Conservation (phyloP, 495 filamentous ascomycete species). For the Aspergillus panamensis region DNA sequence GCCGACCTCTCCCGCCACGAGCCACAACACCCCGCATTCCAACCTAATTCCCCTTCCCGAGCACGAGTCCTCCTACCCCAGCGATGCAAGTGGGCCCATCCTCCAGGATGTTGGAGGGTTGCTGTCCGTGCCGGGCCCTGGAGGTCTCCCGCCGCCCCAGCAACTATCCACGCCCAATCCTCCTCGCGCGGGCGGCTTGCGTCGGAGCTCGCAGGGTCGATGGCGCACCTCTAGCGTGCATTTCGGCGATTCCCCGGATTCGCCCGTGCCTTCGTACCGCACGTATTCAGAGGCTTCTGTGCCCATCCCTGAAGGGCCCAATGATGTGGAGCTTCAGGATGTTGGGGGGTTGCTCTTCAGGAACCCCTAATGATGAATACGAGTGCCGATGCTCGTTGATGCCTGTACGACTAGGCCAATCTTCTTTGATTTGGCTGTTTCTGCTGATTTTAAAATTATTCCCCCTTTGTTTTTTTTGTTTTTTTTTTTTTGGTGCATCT, state of each 20-base stretch:
- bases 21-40: slow-evolving; percentile 13
- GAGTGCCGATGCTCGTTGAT: neutral
- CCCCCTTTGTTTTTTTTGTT: neutral
- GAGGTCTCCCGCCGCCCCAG: slow-evolving; percentile 21
- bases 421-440: neutral
- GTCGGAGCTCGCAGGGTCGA: slow-evolving; percentile 10
- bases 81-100: slow-evolving; percentile 49
- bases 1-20: slow-evolving; percentile 16
- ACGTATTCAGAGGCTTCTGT: slow-evolving; percentile 24
- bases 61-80: slow-evolving; percentile 15
- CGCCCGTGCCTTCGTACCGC: slow-evolving; percentile 24
- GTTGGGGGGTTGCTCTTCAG: slow-evolving; percentile 50
- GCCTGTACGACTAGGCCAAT: neutral
- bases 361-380: slow-evolving; percentile 1
- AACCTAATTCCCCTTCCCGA: neutral
- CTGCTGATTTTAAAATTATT: neutral
- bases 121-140: slow-evolving; percentile 30
- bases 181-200: slow-evolving; percentile 13
- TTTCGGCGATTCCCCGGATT: slow-evolving; percentile 20
- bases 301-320: slow-evolving; percentile 19
- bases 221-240: slow-evolving; percentile 23
- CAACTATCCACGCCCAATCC: slow-evolving; percentile 26
- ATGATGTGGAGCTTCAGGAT: slow-evolving; percentile 48
- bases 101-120: slow-evolving; percentile 59
- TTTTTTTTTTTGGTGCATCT: neutral